These are phyloP conservation scores for Eucalyptus microcorys DNA, from an alignment of 345 rosid species.

Conservation along the genomic window DNA sequence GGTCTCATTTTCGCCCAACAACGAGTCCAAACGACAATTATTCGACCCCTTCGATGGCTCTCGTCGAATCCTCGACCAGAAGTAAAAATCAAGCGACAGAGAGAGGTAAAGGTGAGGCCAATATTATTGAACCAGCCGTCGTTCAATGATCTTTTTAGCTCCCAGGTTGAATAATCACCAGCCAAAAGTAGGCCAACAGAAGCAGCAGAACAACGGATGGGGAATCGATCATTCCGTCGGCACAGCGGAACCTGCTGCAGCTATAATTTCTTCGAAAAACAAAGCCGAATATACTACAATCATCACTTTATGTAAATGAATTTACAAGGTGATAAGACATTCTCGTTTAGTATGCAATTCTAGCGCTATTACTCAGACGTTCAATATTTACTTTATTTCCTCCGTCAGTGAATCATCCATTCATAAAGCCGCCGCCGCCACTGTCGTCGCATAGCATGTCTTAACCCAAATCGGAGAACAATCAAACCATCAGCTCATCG, in stretches of 20 bases:
- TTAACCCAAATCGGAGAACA: not conserved
- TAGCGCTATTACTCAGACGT: not conserved
- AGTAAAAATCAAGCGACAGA: not conserved
- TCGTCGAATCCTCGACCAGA: not conserved
- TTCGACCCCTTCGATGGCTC: not conserved
- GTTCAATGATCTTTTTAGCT: not conserved
- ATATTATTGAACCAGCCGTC: not conserved
- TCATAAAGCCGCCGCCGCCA: too few relatives aligned
- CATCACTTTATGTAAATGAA: not conserved
- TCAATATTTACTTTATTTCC: too few relatives aligned
- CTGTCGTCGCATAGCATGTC: too few relatives aligned
- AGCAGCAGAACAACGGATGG: not conserved
- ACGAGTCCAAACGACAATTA: not conserved
- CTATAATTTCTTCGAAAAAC: not conserved
- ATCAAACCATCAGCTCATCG: not conserved
- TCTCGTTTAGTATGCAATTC: not conserved
- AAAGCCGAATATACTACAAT: not conserved
- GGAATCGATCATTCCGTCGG: not conserved
- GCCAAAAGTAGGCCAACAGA: not conserved
- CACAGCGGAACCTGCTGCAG: not conserved
- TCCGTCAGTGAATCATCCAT: too few relatives aligned
- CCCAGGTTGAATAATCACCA: not conserved
- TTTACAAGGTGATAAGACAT: not conserved
- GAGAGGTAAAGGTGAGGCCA: not conserved
- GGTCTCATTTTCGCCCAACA: not conserved